Percentiles rank a stretch among this genome's conserved stretches.
Evolutionary conservation across 163 green algal genomes (phyloP).

Genomic region (Chlorella variabilis): DNA sequence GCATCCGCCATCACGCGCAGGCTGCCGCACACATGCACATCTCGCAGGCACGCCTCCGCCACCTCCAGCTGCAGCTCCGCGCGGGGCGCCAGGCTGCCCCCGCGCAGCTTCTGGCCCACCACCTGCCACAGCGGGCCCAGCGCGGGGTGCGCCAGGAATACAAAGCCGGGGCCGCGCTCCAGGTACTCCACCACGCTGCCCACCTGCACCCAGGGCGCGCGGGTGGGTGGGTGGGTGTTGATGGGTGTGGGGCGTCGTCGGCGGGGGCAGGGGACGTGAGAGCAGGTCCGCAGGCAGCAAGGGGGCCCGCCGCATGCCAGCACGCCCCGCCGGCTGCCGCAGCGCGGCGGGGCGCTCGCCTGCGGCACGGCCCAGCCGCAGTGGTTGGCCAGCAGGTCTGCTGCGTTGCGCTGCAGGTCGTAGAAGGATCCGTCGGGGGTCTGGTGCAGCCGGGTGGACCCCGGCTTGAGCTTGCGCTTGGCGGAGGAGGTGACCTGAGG

Average conservation of each 20-base stretch:
- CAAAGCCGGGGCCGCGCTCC: constrained; percentile 77
- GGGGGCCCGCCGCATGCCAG: too few species aligned
- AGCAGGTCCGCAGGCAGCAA: too few species aligned
- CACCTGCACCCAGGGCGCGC: constrained; percentile 29
- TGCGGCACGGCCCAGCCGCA: constrained; percentile 77
- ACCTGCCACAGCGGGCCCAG: constrained; percentile 97
- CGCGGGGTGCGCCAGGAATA: constrained; percentile 94
- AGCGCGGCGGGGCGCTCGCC: constrained; percentile 39
- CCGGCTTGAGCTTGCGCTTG: constrained; percentile 88
- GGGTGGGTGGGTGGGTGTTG: too few species aligned
- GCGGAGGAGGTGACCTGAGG: constrained; percentile 87
- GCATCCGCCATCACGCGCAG: constrained; percentile 72
- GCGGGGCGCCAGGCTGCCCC: constrained; percentile 75
- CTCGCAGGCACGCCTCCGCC: constrained; percentile 79
- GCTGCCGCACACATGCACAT: constrained; percentile 84
- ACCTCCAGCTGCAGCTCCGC: constrained; percentile 92
- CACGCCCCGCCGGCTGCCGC: too few species aligned
- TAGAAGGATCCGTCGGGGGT: constrained; percentile 97
- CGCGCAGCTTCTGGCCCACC: constrained; percentile 92
- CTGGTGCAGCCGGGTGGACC: constrained; percentile 83
- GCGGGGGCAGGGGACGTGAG: too few species aligned
- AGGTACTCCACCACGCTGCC: constrained; percentile 74
- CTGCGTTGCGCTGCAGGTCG: constrained; percentile 93
- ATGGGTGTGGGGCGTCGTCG: too few species aligned
- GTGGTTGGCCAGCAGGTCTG: constrained; percentile 69